Percentiles rank a stretch among this genome's conserved stretches.
phyloP scores from a whole-genome alignment of 1,284 basidiomycete species.

The Moesziomyces globuligerus region DNA sequence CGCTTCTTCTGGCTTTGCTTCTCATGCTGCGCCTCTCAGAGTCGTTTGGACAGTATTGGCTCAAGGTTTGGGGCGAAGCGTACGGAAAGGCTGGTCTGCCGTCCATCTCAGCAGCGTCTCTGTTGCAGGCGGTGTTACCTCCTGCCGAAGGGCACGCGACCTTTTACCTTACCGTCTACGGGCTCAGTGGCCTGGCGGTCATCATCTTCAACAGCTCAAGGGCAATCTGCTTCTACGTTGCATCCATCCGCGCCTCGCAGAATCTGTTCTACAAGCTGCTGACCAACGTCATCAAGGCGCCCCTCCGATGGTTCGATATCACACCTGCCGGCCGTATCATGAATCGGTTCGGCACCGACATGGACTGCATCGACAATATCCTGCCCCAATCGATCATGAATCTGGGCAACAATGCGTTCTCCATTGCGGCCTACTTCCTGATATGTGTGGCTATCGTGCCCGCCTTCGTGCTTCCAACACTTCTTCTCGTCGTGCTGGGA shows the following conservation, averaged over 20 bases:
- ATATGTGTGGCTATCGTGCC: slow-evolving; percentile 62
- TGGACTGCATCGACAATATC: slow-evolving; percentile 59
- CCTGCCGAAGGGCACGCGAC: slow-evolving; percentile 22
- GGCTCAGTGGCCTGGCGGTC: slow-evolving; percentile 34
- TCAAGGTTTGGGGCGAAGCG: slow-evolving; percentile 60
- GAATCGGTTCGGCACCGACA: slow-evolving; percentile 64
- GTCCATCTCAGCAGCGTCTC: not conserved
- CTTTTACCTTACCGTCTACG: slow-evolving; percentile 44
- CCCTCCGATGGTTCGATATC: slow-evolving; percentile 61
- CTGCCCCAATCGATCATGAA: slow-evolving; percentile 56
- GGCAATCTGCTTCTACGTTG: slow-evolving; percentile 40
- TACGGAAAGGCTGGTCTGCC: slow-evolving; percentile 13
- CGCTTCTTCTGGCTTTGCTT: slow-evolving; percentile 29
- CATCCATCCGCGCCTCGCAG: slow-evolving; percentile 44
- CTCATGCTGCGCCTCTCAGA: slow-evolving; percentile 32
- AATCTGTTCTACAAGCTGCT: slow-evolving; percentile 56
- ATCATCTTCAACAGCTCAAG: slow-evolving; percentile 44
- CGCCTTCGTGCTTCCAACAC: slow-evolving; percentile 45
- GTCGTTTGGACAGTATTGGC: slow-evolving; percentile 55
- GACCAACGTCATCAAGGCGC: slow-evolving; percentile 52
- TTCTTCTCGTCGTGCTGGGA: slow-evolving; percentile 45
- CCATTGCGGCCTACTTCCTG: slow-evolving; percentile 47
- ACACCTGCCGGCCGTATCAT: slow-evolving; percentile 60
- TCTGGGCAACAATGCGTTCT: slow-evolving; percentile 37
- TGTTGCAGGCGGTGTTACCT: slow-evolving; percentile 19